Conservation (phyloP, 306 rosid species). For the Lithocarpus polystachyus region DNA sequence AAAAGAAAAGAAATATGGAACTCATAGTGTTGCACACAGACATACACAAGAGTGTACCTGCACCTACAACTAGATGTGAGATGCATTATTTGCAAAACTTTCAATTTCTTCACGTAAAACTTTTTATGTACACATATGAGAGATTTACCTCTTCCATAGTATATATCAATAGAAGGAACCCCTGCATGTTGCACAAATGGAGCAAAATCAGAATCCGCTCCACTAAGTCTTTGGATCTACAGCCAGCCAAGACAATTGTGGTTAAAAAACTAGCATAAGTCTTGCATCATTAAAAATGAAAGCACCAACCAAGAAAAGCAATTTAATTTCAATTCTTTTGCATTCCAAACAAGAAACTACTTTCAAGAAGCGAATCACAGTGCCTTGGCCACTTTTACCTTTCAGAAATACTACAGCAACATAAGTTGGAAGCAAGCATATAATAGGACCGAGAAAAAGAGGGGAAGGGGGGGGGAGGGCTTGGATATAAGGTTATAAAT, state of each 20-base stretch:
- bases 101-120: not conserved
- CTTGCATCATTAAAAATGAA: constrained; percentile 2
- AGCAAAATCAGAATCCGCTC: constrained; percentile 83
- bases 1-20: not conserved
- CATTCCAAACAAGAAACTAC: not conserved
- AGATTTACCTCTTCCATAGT: constrained; percentile 79
- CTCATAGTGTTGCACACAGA: not conserved
- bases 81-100: not conserved
- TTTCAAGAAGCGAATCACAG: not conserved
- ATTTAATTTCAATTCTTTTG: not conserved
- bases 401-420: not conserved
- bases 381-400: not conserved
- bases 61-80: not conserved
- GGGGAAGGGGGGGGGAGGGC: not conserved
- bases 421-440: not conserved
- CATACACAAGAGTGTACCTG: not conserved
- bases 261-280: constrained; percentile 16
- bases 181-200: constrained; percentile 95
- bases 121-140: not conserved
- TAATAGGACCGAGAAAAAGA: no score
- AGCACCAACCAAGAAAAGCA: constrained; percentile 7
- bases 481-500: not conserved
- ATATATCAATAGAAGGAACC: constrained; percentile 77
- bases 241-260: constrained; percentile 28
- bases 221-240: constrained; percentile 79